phyloP scores from a whole-genome alignment of 306 rosid species.

The Bauhinia variegata region DNA sequence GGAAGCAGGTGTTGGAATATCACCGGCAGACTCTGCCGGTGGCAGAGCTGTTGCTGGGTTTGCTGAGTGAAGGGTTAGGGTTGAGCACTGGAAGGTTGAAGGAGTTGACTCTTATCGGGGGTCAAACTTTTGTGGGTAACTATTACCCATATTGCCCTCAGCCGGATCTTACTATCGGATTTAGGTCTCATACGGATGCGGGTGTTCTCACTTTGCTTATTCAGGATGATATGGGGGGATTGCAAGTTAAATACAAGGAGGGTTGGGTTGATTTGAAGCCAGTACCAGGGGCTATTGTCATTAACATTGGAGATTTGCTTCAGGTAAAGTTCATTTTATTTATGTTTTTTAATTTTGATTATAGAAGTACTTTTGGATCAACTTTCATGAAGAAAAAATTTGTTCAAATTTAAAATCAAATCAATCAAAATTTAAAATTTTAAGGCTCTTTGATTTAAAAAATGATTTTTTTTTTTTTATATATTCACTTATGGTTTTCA shows the following conservation, averaged over 20 bases:
- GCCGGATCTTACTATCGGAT: neutral
- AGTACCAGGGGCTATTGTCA: neutral
- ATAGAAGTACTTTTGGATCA: neutral
- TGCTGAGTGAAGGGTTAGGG: conserved; percentile 50
- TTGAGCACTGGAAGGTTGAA: conserved; percentile 12
- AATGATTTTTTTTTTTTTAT: too few species aligned
- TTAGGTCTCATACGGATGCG: conserved; percentile 34
- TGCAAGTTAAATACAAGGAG: conserved; percentile 36
- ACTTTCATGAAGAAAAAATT: neutral
- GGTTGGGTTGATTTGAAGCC: neutral
- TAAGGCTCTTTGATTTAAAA: too few species aligned
- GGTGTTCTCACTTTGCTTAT: neutral
- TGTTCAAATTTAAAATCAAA: too few species aligned
- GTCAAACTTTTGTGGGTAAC: neutral
- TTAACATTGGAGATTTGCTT: neutral
- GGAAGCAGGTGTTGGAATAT: neutral
- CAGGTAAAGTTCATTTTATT: neutral
- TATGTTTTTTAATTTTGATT: neutral
- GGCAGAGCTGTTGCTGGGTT: too few species aligned
- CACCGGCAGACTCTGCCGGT: too few species aligned
- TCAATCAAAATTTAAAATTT: too few species aligned
- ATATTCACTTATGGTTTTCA: too few species aligned
- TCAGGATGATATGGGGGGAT: neutral
- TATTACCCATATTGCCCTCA: conserved; percentile 1
- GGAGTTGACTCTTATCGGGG: neutral